phyloP scores from a whole-genome alignment of 495 filamentous ascomycete genomes.

The Aspergillus biplanus region DNA sequence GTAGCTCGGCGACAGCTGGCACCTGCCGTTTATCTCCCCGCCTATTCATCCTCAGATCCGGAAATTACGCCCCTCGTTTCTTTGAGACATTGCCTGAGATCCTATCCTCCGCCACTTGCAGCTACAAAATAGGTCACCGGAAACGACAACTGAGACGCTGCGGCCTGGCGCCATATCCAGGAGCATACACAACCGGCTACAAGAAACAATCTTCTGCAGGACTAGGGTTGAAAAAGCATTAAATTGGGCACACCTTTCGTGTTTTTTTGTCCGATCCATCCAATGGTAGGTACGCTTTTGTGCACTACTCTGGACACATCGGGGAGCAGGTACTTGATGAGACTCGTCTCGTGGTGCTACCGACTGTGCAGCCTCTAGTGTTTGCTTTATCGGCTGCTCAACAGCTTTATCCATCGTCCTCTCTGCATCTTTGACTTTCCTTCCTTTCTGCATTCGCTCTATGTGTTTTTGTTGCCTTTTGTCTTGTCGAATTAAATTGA shows the following conservation, averaged over 20 bases:
- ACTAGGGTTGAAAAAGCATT: not conserved
- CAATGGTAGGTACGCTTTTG: slow-evolving; percentile 28
- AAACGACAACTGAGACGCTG: slow-evolving; percentile 7
- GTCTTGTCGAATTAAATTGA: not conserved
- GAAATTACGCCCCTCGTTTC: not conserved
- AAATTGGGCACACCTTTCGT: slow-evolving; percentile 6
- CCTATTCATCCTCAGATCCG: slow-evolving; percentile 2
- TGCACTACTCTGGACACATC: not conserved
- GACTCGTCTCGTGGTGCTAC: slow-evolving; percentile 9
- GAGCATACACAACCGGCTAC: not conserved
- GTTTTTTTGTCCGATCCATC: slow-evolving; percentile 17
- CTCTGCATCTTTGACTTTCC: not conserved
- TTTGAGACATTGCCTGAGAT: not conserved
- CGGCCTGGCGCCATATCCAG: slow-evolving; percentile 13
- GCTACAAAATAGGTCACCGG: slow-evolving; percentile 10
- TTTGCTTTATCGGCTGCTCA: slow-evolving; percentile 14
- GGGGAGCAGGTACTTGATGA: slow-evolving; percentile 1
- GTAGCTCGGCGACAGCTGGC: slow-evolving; percentile 15
- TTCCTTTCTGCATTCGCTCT: slow-evolving; percentile 3
- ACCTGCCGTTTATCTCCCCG: slow-evolving; percentile 6
- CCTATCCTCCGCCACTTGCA: slow-evolving; percentile 3
- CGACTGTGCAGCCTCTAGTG: slow-evolving; percentile 15
- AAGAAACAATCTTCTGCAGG: not conserved
- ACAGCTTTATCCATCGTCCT: not conserved
- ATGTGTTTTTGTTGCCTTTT: not conserved